phyloP scores from a whole-genome alignment of 2,329 filamentous ascomycete species.

The Amauroascus verrucosus region DNA sequence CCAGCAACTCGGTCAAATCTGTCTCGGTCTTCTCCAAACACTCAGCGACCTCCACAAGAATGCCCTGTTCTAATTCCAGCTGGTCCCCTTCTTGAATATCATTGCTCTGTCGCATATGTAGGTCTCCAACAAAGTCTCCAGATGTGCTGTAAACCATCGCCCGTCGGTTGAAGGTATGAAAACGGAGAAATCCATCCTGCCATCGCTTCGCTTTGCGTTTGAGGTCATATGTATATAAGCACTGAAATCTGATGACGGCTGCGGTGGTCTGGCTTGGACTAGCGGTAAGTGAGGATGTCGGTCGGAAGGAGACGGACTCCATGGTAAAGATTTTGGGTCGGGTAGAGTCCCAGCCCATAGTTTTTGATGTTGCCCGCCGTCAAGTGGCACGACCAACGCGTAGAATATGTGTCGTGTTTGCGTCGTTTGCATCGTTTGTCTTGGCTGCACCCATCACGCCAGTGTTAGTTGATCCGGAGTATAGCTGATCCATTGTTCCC shows the following conservation, averaged over 20 bases:
- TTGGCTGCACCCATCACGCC: too few relatives aligned
- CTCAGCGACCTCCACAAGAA: slow-evolving; percentile 72
- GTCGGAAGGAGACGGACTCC: not conserved
- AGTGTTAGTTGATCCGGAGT: too few relatives aligned
- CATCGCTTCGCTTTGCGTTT: slow-evolving; percentile 81
- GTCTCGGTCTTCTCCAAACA: slow-evolving; percentile 62
- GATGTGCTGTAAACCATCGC: slow-evolving; percentile 82
- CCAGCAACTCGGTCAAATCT: slow-evolving; percentile 64
- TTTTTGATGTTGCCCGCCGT: too few relatives aligned
- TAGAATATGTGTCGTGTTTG: too few relatives aligned
- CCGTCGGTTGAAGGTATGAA: slow-evolving; percentile 81
- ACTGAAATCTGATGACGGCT: slow-evolving; percentile 68
- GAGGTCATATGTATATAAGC: slow-evolving; percentile 78
- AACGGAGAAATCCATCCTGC: slow-evolving; percentile 84
- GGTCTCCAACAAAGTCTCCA: slow-evolving; percentile 72
- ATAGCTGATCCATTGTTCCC: too few relatives aligned
- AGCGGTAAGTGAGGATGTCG: slow-evolving; percentile 29
- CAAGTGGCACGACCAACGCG: too few relatives aligned
- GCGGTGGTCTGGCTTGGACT: slow-evolving; percentile 55
- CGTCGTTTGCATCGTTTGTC: too few relatives aligned
- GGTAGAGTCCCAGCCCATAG: too few relatives aligned
- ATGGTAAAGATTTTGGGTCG: too few relatives aligned
- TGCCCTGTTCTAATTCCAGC: slow-evolving; percentile 62
- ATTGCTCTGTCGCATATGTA: slow-evolving; percentile 62
- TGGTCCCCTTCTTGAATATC: slow-evolving; percentile 74